These are phyloP conservation scores for Athelia psychrophila DNA, from an alignment of 1,284 basidiomycete species.

Conservation along the genomic window DNA sequence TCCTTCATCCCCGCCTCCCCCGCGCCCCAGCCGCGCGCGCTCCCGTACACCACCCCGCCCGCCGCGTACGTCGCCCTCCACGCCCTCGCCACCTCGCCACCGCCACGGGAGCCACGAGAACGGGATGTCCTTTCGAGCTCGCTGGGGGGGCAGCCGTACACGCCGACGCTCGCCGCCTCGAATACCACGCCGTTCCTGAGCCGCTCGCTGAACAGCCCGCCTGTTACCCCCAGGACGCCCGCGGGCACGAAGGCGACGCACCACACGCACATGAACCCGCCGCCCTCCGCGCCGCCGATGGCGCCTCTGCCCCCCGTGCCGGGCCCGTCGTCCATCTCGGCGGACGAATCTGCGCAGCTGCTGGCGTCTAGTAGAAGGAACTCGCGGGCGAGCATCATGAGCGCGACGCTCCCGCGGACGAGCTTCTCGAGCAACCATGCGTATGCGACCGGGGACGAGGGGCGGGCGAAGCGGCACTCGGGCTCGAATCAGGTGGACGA, in stretches of 20 bases:
- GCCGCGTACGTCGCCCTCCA: conserved; percentile 11
- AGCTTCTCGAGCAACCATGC: no score
- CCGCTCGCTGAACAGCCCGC: neutral
- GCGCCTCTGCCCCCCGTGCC: conserved; percentile 50
- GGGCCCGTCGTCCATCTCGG: conserved; percentile 45
- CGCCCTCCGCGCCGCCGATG: conserved; percentile 42
- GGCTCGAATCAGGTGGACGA: no score
- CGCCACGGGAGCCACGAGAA: no score
- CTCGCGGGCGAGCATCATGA: conserved; percentile 24
- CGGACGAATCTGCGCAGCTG: conserved; percentile 41
- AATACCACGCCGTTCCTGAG: neutral
- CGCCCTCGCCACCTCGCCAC: no score
- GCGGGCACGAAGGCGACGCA: no score
- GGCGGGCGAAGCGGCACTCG: no score
- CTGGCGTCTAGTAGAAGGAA: conserved; percentile 31
- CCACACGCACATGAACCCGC: no score
- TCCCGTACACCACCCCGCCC: conserved; percentile 9
- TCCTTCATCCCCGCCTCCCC: conserved; percentile 44
- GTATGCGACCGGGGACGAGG: no score
- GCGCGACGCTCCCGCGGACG: no score
- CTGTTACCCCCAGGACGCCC: neutral
- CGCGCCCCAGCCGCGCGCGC: conserved; percentile 8
- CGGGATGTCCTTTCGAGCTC: conserved; percentile 1
- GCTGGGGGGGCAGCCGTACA: neutral
- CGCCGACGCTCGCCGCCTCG: neutral